These are phyloP conservation scores for Hypoxylon cercidicola DNA, from an alignment of 495 filamentous ascomycete species.

Conservation along the genomic window DNA sequence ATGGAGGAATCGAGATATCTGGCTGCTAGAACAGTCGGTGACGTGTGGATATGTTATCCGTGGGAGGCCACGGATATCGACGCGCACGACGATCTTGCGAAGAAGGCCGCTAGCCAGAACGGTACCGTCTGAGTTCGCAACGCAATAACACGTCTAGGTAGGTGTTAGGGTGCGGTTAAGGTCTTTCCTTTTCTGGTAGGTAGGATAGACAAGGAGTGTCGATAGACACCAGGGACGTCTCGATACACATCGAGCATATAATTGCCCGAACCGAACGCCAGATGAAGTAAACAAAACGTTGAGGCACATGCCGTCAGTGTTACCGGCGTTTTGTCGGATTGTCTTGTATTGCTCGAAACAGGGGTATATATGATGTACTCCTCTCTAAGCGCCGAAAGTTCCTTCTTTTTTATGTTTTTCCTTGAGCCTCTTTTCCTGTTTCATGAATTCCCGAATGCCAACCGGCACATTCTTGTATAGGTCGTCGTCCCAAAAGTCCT, in stretches of 20 bases:
- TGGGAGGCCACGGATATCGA: conserved; percentile 99
- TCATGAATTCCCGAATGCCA: conserved; percentile 97
- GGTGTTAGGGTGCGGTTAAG: conserved; percentile 4
- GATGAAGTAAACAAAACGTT: conserved; percentile 9
- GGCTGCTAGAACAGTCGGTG: conserved; percentile 85
- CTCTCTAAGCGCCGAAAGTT: conserved; percentile 50
- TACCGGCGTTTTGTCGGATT: conserved; percentile 21
- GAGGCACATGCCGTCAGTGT: conserved; percentile 16
- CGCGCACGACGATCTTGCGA: conserved; percentile 82
- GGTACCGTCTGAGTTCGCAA: conserved; percentile 23
- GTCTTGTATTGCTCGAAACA: conserved; percentile 29
- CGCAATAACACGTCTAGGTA: conserved; percentile 1
- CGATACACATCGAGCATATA: conserved; percentile 26
- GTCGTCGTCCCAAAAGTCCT: conserved; percentile 64
- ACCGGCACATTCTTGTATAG: conserved; percentile 87
- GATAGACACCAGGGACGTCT: conserved; percentile 38
- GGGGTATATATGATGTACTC: conserved; percentile 28
- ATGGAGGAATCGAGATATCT: conserved; percentile 78
- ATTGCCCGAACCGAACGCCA: conserved; percentile 21
- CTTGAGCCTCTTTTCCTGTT: conserved; percentile 90
- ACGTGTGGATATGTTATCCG: conserved; percentile 99
- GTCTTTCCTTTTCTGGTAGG: conserved; percentile 33
- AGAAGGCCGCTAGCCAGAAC: conserved; percentile 51
- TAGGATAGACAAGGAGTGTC: conserved; percentile 34
- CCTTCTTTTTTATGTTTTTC: conserved; percentile 68